These are phyloP conservation scores for Friedmanniomyces simplex DNA, from an alignment of 495 filamentous ascomycete species.

Conservation along the genomic window DNA sequence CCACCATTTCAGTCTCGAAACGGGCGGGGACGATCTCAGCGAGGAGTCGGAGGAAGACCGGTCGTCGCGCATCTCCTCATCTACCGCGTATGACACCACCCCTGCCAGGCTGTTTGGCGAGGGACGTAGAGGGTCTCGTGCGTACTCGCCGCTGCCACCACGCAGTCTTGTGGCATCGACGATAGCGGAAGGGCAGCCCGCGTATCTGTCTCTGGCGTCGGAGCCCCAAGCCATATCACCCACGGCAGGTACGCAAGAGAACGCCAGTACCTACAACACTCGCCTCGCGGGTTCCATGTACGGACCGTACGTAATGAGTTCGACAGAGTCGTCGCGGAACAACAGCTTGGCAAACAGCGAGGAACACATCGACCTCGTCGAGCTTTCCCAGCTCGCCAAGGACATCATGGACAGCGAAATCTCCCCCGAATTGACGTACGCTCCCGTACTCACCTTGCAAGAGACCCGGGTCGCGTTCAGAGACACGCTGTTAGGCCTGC, in stretches of 20 bases:
- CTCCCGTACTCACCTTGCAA: conserved; percentile 79
- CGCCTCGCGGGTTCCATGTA: conserved; percentile 69
- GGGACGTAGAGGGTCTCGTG: conserved; percentile 1
- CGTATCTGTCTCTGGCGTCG: not conserved
- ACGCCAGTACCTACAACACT: conserved; percentile 34
- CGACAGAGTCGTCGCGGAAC: not conserved
- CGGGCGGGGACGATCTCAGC: conserved; percentile 41
- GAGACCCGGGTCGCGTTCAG: conserved; percentile 80
- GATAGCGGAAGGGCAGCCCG: not conserved
- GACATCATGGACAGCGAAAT: conserved; percentile 49
- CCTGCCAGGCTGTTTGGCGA: not conserved
- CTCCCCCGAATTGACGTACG: conserved; percentile 77
- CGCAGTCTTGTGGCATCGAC: not conserved
- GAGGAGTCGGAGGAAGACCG: conserved; percentile 22
- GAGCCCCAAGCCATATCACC: conserved; percentile 7
- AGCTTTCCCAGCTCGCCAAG: not conserved
- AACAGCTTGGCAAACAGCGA: conserved; percentile 44
- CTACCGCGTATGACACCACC: conserved; percentile 5
- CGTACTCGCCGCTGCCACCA: conserved; percentile 12
- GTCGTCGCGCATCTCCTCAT: conserved; percentile 18
- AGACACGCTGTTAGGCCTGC: conserved; percentile 85
- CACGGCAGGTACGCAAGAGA: not conserved
- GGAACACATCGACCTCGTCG: not conserved
- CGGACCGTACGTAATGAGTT: conserved; percentile 44
- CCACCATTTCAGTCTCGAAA: conserved; percentile 67